These are phyloP conservation scores for Rhodotorula graminis DNA, from an alignment of 768 basidiomycete species.

Conservation along the genomic window DNA sequence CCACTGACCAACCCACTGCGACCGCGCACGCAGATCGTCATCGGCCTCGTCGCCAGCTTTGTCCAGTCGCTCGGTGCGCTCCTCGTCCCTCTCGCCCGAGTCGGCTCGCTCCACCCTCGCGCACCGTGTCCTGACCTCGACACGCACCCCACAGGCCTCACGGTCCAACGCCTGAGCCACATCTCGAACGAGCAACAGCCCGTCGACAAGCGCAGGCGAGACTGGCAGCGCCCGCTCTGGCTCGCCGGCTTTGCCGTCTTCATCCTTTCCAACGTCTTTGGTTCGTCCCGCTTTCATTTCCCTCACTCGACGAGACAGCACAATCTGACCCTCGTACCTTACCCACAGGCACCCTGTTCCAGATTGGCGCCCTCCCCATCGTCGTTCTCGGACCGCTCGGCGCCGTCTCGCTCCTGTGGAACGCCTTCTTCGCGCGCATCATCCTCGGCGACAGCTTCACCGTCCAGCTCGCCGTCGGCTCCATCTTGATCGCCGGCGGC, in stretches of 20 bases:
- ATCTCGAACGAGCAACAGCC: slow-evolving; percentile 72
- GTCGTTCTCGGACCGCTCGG: slow-evolving; percentile 91
- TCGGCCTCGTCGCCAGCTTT: slow-evolving; percentile 76
- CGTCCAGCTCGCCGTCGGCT: slow-evolving; percentile 73
- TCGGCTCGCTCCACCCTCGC: neutral
- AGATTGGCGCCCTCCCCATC: slow-evolving; percentile 88
- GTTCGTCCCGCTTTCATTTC: slow-evolving; percentile 41
- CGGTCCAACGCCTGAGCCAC: slow-evolving; percentile 90
- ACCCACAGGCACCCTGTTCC: slow-evolving; percentile 61
- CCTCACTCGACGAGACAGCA: too few relatives aligned
- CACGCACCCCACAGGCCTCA: slow-evolving; percentile 54
- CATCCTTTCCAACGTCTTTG: slow-evolving; percentile 79
- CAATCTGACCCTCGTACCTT: neutral
- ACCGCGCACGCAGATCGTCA: slow-evolving; percentile 40
- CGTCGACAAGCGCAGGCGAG: slow-evolving; percentile 59
- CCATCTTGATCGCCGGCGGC: slow-evolving; percentile 77
- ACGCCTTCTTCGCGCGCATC: slow-evolving; percentile 80
- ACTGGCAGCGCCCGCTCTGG: slow-evolving; percentile 84
- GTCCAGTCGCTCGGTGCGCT: slow-evolving; percentile 69
- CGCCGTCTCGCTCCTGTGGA: slow-evolving; percentile 90
- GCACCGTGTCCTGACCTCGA: neutral
- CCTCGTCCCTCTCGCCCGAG: neutral
- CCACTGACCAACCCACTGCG: too few relatives aligned
- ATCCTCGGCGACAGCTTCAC: slow-evolving; percentile 82
- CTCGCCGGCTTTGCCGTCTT: slow-evolving; percentile 78